Evolutionary conservation across 805 yeast species (phyloP), one percentile per base, ranked within the genome.

Genomic region (Nakazawaea pomicola): DNA sequence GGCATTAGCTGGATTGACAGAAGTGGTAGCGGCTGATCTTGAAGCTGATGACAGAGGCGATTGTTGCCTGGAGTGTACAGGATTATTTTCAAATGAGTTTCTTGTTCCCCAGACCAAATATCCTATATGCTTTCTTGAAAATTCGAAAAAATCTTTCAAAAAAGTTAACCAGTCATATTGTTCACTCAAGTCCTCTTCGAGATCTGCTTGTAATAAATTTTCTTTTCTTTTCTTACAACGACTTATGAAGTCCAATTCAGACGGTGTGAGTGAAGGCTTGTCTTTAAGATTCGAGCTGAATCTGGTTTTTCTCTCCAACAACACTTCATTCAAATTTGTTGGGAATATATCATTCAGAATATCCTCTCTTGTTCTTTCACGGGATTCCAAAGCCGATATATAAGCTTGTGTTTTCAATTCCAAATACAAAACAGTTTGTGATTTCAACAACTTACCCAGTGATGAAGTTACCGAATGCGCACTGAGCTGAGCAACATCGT

Each of bases 321-420:
- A 47, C 2, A 75, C 57, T 32, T 71, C 72, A 32, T 76, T 79
- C 52, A 89, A 52, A 49, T 79, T 70, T 4, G 60, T 60, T 0
- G 97, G 95, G 50, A 91, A 84, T 34, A 90, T 72, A 50, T 80
- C 86, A 40, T 83, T 78, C 48, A 90, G 64, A 9, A 87, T 74
- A 33, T 82, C 90, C 43, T 71, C 72, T 46, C 76, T 72, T 1
- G 83, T 65, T 49, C 83, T 67, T 40, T 78, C 69, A n/a, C 67
- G 68, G 1, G 80, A 70, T 53, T 83, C 86, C 45, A 90, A 60
- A 0, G 95, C 96, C 1, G 96, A 82, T 16, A 93, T 89, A 55
- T 79, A 93, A 0, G 96, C 96, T 60, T 93, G 99, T 0, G 99
- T 93, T 58, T 93, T 93, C 56, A 93, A 70, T 50, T 93, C 97